Conservation (phyloP, 345 rosid genomes). For the Eucalyptus curtisii region DNA sequence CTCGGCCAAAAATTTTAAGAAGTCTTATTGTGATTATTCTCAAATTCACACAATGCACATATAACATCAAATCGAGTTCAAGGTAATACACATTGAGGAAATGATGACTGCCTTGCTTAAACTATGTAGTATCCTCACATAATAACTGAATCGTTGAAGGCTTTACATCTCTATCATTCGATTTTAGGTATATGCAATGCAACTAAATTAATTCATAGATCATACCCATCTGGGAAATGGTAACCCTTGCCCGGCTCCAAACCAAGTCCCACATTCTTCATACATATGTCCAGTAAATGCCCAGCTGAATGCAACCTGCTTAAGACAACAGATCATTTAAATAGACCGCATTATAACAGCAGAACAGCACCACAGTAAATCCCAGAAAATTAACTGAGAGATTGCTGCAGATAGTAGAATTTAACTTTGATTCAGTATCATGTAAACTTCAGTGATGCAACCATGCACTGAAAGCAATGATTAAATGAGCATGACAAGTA, state of each 20-base stretch:
- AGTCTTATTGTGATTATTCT: background rate
- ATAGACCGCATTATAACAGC: background rate
- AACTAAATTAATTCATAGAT: background rate
- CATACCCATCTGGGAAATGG: constrained; percentile 86
- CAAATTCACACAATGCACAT: background rate
- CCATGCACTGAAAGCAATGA: background rate
- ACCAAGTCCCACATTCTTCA: constrained; percentile 54
- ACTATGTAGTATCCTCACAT: background rate
- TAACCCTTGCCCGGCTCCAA: constrained; percentile 72
- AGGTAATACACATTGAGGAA: background rate
- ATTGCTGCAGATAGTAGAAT: background rate
- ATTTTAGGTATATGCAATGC: background rate
- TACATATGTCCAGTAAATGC: constrained; percentile 60
- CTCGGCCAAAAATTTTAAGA: background rate
- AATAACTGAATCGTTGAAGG: background rate
- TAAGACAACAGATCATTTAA: background rate
- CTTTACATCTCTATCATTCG: too few species aligned
- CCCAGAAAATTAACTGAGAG: background rate
- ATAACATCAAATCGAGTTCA: background rate
- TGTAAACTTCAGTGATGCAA: background rate
- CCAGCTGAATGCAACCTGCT: constrained; percentile 85
- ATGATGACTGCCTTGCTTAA: background rate
- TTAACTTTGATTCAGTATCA: background rate
- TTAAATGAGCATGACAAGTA: background rate
- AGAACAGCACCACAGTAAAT: background rate